phyloP scores from a whole-genome alignment of 345 rosid species.

The Erucastrum elatum region DNA sequence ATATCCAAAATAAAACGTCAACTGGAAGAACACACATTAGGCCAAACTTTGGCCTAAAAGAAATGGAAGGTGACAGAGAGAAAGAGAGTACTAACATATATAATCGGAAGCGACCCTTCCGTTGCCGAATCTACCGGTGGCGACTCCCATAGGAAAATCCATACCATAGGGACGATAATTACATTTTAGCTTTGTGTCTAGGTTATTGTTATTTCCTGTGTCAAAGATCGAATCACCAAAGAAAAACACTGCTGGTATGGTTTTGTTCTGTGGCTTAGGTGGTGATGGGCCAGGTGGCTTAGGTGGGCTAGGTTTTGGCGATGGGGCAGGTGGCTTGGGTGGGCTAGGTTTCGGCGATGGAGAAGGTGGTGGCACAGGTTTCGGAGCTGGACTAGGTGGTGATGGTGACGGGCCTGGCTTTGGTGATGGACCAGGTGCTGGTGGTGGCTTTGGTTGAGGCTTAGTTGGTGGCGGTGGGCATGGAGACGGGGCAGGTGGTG shows the following conservation, averaged over 20 bases:
- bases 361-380: constrained; percentile 17
- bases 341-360: constrained; percentile 25
- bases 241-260: constrained; percentile 45
- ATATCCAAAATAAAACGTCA: neutral
- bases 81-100: constrained; percentile 27
- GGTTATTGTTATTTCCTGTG: constrained; percentile 55
- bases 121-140: constrained; percentile 63
- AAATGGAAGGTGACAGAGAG: neutral
- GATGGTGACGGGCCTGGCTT: constrained; percentile 9
- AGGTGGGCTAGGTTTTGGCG: constrained; percentile 29
- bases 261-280: constrained; percentile 30
- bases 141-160: constrained; percentile 45
- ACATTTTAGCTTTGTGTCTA: constrained; percentile 42
- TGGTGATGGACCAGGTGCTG: constrained; percentile 15
- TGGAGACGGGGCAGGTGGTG: constrained; percentile 11
- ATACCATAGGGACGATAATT: constrained; percentile 59
- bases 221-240: constrained; percentile 60
- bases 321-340: constrained; percentile 9
- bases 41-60: neutral
- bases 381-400: constrained; percentile 25
- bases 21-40: neutral
- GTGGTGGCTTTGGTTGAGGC: constrained; percentile 19
- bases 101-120: constrained; percentile 54
- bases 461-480: constrained; percentile 10
- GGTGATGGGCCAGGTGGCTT: constrained; percentile 24